Evolutionary conservation across 805 yeast genomes (phyloP), one percentile per base, ranked within the genome.

Genomic region (Nakazawaea peltata): DNA sequence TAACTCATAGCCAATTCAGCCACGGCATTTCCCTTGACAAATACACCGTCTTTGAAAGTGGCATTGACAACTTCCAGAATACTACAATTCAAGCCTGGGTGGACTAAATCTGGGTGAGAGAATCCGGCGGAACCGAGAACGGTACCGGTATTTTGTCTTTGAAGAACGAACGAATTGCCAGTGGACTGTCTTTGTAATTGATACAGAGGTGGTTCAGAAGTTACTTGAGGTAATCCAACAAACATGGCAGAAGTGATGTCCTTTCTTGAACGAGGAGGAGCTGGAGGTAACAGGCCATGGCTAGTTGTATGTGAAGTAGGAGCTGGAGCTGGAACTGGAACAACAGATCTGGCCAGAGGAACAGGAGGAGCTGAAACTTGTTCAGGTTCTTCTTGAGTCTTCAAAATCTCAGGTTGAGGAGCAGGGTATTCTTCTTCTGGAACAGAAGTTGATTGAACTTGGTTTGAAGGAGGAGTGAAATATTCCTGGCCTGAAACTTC

Each of bases 1-100:
- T 77, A 84, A 47, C 80, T 80, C 53, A 87, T 72, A 0, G 95
- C 95, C 45, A 88, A 65, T 59, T 90, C 97, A 34, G 97, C 97
- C 37, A 81, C 69, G 10, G 79, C 67, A 50, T 79, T 77, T 6
- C 85, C 71, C 24, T 73, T 68, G 10, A 57, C 54, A 25, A 78
- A 60, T 29, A 59, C 57, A 14, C 94, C 95, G 49, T 79, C 84
- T 43, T 71, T 74, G 56, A 78, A 78, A 14, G 71, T 67, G 4
- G 86, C 95, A 51, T 76, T 79, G 43, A 85, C 65, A 10, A 82
- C 77, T 59, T 90, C 97, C n/a, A 92, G 88, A 43, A 87, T 63
- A 31, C 94, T 81, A 3, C 88, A 77, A 47, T 80, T 84, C 45
- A 90, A 63, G 2, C 92, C 94, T n/a, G 75, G 69, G 30, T 55